Percentiles rank a stretch among this genome's conserved stretches.
phyloP scores from a whole-genome alignment of 495 filamentous ascomycete species.

The Acidiella bohemica region DNA sequence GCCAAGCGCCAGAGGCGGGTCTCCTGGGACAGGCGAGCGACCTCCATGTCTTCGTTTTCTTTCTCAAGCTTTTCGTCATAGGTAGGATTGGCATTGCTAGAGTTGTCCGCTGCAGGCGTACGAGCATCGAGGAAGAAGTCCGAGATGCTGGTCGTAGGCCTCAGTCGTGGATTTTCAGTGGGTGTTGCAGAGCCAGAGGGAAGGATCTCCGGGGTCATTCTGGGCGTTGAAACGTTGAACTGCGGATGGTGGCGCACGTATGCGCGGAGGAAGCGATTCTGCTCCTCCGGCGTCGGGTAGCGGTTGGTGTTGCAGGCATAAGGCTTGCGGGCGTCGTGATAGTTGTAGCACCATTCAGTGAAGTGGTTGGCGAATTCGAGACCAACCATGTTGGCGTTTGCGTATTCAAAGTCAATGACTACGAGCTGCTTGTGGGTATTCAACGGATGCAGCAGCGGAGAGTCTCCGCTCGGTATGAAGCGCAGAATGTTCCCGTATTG shows the following conservation, averaged over 20 bases:
- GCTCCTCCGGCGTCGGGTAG: constrained; percentile 72
- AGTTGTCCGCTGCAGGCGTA: constrained; percentile 41
- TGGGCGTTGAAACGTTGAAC: constrained; percentile 29
- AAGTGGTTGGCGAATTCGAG: constrained; percentile 98
- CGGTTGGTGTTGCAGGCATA: constrained; percentile 50
- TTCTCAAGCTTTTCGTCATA: constrained; percentile 38
- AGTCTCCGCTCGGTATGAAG: constrained; percentile 68
- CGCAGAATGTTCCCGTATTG: constrained; percentile 98
- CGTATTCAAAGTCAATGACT: constrained; percentile 98
- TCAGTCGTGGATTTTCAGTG: background rate
- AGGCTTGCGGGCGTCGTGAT: constrained; percentile 54
- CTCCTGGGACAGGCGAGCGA: constrained; percentile 59
- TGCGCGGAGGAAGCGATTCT: constrained; percentile 66
- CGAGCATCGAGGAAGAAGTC: constrained; percentile 61
- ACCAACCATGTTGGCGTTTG: constrained; percentile 74
- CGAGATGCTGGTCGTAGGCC: constrained; percentile 32
- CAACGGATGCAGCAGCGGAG: constrained; percentile 72
- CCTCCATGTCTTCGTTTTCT: constrained; percentile 41
- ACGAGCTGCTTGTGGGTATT: constrained; percentile 91
- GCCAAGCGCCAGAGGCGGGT: constrained; percentile 72
- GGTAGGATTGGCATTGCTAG: constrained; percentile 38
- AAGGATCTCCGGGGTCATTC: constrained; percentile 17
- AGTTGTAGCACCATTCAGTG: constrained; percentile 96
- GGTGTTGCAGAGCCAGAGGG: constrained; percentile 5
- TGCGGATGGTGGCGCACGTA: constrained; percentile 72